Evolutionary conservation across 768 basidiomycete genomes (phyloP), one percentile per base, ranked within the genome.

Genomic region (Calocybe gangraenosa): DNA sequence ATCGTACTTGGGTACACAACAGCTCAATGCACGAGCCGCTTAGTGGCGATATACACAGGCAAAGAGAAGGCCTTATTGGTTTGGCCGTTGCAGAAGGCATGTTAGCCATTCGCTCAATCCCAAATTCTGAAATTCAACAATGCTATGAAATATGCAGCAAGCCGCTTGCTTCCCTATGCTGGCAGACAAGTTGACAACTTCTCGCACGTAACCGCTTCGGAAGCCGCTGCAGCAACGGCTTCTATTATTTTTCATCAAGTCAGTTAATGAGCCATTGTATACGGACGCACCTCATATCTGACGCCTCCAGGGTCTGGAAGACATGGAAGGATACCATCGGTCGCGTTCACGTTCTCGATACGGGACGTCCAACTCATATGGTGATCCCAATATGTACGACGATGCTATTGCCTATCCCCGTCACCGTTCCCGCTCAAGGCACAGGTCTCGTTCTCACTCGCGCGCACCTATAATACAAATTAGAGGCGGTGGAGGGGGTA

Each of bases 1-100:
- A 82, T 60, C 73, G 84, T 13, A 74, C 74, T 20, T 83, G 82
- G 79, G 77, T 78, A 40, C 72, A 79, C 53, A 77, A 81, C 52
- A 74, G 61, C 32, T 67, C 63, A 5, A 68, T 82, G 35, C 78
- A 81, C 46, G 74, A 78, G 39, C 76, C 79, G 13, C 53, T 84
- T 3, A 71, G 71, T 42, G 76, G 71, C 7, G 79, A 84, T 53
- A 59, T 65, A 37, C 83, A 81, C 50, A 65, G 79, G 34, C 81
- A 85, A 57, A 64, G 81, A 42, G 85, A 88, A 61, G 81, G 71
- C 11, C 64, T 88, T 11, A 75, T 79, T 20, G 86, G 79, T 1
- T 67, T 87, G 20, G 84, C 87, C 9, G 70, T 84, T 20, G 86
- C 78, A 31, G 87, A 89, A 77, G 81, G 85, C 84, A 53, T 37